Evolutionary conservation across 345 rosid species (phyloP).

Genomic region (Moringa oleifera): DNA sequence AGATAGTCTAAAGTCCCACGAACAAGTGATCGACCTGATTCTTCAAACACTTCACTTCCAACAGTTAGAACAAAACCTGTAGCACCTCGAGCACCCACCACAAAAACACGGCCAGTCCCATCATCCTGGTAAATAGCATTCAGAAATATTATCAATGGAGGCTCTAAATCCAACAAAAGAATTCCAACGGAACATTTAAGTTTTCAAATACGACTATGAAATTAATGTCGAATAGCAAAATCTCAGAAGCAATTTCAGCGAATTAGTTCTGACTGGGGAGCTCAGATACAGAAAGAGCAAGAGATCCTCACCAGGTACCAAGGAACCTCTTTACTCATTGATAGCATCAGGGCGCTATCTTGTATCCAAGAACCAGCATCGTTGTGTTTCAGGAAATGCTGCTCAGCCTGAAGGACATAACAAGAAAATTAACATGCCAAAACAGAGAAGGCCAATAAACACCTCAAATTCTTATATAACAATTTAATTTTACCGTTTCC

Average conservation of each 20-base stretch:
- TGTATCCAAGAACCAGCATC: slow-evolving; percentile 99
- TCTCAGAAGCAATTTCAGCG: slow-evolving; percentile 8
- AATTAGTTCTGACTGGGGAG: too few species aligned
- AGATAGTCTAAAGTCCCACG: slow-evolving; percentile 91
- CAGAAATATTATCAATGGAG: neutral
- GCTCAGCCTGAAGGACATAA: slow-evolving; percentile 67
- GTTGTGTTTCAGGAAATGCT: slow-evolving; percentile 86
- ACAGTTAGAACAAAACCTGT: slow-evolving; percentile 58
- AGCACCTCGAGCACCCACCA: slow-evolving; percentile 72
- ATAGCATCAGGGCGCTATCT: slow-evolving; percentile 86
- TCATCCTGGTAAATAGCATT: slow-evolving; percentile 54
- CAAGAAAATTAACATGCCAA: slow-evolving; percentile 1
- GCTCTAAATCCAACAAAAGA: slow-evolving; percentile 1
- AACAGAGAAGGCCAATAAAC: neutral
- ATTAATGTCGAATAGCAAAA: too few species aligned
- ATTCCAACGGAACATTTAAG: slow-evolving; percentile 4
- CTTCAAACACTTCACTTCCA: slow-evolving; percentile 84
- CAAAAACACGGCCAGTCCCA: slow-evolving; percentile 65
- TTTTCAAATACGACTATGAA: neutral
- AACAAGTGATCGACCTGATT: slow-evolving; percentile 91
- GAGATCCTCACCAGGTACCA: slow-evolving; percentile 75
- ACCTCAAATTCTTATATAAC: neutral
- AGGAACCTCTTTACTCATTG: slow-evolving; percentile 97
- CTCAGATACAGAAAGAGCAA: too few species aligned
- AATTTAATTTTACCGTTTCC: slow-evolving; percentile 53